Conservation (phyloP, 495 filamentous ascomycete genomes). For the Aspergillus bertholletiae region DNA sequence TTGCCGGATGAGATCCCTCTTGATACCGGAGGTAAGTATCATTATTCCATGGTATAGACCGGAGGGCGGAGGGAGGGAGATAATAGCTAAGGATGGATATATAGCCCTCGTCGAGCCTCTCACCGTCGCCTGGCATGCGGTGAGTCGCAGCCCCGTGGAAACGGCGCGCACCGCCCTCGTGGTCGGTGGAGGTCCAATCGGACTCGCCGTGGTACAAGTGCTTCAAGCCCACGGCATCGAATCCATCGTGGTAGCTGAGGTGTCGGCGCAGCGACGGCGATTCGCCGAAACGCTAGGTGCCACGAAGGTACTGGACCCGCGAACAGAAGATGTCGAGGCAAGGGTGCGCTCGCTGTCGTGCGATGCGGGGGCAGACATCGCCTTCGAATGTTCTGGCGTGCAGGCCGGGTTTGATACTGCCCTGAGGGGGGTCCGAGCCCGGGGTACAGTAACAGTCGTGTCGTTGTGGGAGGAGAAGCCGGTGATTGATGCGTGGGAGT, state of each 20-base stretch:
- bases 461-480: conserved; percentile 27
- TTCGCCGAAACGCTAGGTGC: background rate
- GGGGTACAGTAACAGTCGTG: conserved; percentile 15
- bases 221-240: conserved; percentile 45
- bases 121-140: conserved; percentile 60
- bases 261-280: background rate
- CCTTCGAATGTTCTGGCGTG: background rate
- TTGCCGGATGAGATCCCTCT: conserved; percentile 23
- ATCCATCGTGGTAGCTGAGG: conserved; percentile 46
- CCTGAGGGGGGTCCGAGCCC: background rate
- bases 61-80: too few species aligned
- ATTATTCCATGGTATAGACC: too few species aligned
- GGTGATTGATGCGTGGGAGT: conserved; percentile 17
- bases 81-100: too few species aligned
- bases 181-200: conserved; percentile 58
- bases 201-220: conserved; percentile 52
- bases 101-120: conserved; percentile 56
- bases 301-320: background rate
- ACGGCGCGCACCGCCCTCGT: conserved; percentile 43
- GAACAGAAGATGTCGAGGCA: background rate
- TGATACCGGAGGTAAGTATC: conserved; percentile 25
- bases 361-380: background rate
- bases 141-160: conserved; percentile 47
- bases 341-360: background rate
- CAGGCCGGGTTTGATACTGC: background rate